Conservation (phyloP, 1,284 basidiomycete genomes). For the Apiotrichum gracile region DNA sequence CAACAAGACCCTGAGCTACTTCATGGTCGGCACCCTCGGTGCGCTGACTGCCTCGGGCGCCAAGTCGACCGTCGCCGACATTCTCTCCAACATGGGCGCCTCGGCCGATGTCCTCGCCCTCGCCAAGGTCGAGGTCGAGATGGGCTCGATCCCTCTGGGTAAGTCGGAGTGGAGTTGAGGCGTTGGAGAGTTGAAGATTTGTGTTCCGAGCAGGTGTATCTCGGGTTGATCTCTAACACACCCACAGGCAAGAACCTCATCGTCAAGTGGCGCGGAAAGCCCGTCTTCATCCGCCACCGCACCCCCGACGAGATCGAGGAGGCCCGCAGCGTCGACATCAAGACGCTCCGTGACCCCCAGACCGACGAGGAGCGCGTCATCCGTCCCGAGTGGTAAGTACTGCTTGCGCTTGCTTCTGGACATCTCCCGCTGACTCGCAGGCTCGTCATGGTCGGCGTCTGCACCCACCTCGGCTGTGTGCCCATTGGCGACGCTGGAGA, state of each 20-base stretch:
- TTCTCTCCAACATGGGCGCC: constrained; percentile 91
- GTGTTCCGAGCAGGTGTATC: too few relatives aligned
- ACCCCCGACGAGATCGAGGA: constrained; percentile 90
- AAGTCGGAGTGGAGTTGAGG: constrained; percentile 51
- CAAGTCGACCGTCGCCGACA: constrained; percentile 89
- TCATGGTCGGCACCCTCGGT: constrained; percentile 95
- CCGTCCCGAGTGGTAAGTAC: constrained; percentile 83
- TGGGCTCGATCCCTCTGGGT: constrained; percentile 88
- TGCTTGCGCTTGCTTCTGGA: background rate
- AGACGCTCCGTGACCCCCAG: constrained; percentile 86
- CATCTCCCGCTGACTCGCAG: constrained; percentile 10
- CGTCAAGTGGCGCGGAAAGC: constrained; percentile 99
- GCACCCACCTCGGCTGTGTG: constrained; percentile 98
- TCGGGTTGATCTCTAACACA: background rate
- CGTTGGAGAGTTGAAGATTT: background rate
- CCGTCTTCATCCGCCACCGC: constrained; percentile 97
- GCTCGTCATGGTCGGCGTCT: constrained; percentile 92
- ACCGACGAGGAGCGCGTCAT: constrained; percentile 80
- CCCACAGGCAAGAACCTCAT: constrained; percentile 60
- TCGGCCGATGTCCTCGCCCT: constrained; percentile 97
- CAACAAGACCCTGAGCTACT: constrained; percentile 87
- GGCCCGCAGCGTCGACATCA: constrained; percentile 79
- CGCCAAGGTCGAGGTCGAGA: constrained; percentile 95
- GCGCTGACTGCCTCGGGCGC: constrained; percentile 89
- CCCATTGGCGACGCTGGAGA: constrained; percentile 97